Conservation (phyloP, 495 filamentous ascomycete species). For the Hypoxylon crocopeplum region DNA sequence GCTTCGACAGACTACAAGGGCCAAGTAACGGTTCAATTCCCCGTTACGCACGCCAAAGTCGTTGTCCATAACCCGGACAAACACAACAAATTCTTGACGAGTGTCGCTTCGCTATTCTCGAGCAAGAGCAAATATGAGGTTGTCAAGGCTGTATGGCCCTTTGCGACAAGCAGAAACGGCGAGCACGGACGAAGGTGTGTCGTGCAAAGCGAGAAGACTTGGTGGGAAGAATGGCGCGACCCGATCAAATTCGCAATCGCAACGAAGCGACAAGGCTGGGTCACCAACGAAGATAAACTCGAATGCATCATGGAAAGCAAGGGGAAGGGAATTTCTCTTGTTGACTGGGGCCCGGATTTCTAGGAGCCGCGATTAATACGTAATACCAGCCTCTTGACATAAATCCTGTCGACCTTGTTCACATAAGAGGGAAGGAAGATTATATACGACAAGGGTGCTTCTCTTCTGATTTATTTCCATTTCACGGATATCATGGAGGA, state of each 20-base stretch:
- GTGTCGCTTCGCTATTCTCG: constrained; percentile 48
- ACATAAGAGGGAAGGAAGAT: neutral
- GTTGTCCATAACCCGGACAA: constrained; percentile 55
- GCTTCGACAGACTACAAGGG: constrained; percentile 55
- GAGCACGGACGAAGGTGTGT: constrained; percentile 48
- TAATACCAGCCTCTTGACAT: neutral
- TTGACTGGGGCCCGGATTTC: constrained; percentile 52
- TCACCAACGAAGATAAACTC: constrained; percentile 59
- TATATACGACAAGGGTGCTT: no score
- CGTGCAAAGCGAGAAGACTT: constrained; percentile 60
- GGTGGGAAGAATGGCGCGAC: constrained; percentile 60
- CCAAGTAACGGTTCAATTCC: constrained; percentile 56
- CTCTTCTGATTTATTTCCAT: no score
- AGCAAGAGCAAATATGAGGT: constrained; percentile 58
- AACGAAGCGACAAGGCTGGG: constrained; percentile 55
- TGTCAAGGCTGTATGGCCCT: constrained; percentile 57
- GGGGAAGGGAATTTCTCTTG: constrained; percentile 36
- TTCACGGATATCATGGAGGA: no score
- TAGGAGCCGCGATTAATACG: neutral
- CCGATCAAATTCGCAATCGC: constrained; percentile 50
- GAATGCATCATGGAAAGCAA: constrained; percentile 55
- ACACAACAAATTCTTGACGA: constrained; percentile 50
- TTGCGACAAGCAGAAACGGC: constrained; percentile 49
- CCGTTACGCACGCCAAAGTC: constrained; percentile 56
- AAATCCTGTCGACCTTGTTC: neutral